Base-by-base conservation (phyloP, 2,329 filamentous ascomycete genomes). In the Venturiaceae sp. region DNA sequence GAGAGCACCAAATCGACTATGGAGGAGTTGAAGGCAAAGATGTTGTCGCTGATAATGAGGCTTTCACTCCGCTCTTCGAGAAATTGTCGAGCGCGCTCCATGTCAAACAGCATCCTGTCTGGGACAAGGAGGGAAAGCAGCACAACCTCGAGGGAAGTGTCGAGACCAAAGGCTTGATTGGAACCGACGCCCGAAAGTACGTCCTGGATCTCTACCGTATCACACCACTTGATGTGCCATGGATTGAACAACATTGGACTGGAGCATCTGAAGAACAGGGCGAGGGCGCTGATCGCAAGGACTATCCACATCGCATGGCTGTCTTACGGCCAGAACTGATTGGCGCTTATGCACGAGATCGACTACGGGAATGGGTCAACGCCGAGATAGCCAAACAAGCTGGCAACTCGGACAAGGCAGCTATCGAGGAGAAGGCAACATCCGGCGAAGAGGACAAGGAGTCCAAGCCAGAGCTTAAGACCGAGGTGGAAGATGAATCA, bases 1-100 rank as follows among this genome's bases (percentile, higher is more conserved):
- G 92, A 56, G 94, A 99, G 82, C 94, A 96, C 74, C 94, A 97
- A 73, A 97, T 99, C 65, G 94, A 99, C 71, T 99, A 99, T 68
- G 94, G 94, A 69, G 94, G 92, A 64, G 94, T 97, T 33, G 94
- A 99, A 71, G 94, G 95, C 64, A 96, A 95, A 75, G 94, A 99
- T 64, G 83, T 95, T 28, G 90, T 99, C 55, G 92, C 94, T 0
- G 88, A 90, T 13, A 90, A 97, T 68, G 86, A 95, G 69, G 84
- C 86, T 21, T 99, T 99, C 66, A 84, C 84, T 0, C 77, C 87
- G 30, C 81, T 90, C 9, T 99, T 99, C 67, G 85, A 90, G 69
- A 91, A 95, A 76, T 82, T 99, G 33, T 96, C 92, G 46, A 91
- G 92, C 74, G 84, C 90, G 2, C 81, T 97, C 67, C 88, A 87